Conservation (phyloP, 169 alveolate genomes). For the Plasmodium vinckei region DNA sequence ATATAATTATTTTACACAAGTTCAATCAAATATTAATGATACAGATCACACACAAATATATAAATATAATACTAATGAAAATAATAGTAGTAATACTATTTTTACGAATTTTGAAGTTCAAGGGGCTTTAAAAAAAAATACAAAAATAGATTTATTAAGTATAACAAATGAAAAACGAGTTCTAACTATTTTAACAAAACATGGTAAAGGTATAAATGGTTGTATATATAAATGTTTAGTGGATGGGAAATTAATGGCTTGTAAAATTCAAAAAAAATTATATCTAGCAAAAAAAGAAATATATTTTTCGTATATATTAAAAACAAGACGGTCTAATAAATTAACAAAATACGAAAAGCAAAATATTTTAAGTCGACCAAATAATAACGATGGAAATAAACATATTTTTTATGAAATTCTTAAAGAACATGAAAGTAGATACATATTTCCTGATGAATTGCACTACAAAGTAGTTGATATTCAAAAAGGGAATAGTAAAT, state of each 20-base stretch:
- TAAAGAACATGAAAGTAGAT: constrained; percentile 15
- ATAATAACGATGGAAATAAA: not conserved
- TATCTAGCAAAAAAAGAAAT: constrained; percentile 68
- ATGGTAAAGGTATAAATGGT: constrained; percentile 73
- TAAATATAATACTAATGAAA: constrained; percentile 11
- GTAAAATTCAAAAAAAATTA: constrained; percentile 57
- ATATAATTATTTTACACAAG: constrained; percentile 12
- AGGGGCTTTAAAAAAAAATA: constrained; percentile 12
- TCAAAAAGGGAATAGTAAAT: not conserved
- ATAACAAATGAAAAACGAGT: constrained; percentile 23
- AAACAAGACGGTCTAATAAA: constrained; percentile 27
- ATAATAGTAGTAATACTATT: not conserved
- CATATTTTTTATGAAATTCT: constrained; percentile 44
- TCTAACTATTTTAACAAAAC: constrained; percentile 23
- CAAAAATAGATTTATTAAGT: constrained; percentile 29
- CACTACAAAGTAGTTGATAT: constrained; percentile 18
- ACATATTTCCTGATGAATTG: constrained; percentile 70
- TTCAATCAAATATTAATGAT: constrained; percentile 44
- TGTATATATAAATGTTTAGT: constrained; percentile 40
- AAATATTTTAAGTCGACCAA: not conserved
- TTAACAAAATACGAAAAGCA: constrained; percentile 11
- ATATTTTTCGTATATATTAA: constrained; percentile 61
- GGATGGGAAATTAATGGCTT: constrained; percentile 35
- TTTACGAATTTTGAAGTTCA: constrained; percentile 2
- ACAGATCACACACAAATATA: constrained; percentile 45